Conservation (phyloP, 805 yeast genomes). For the Candida fluviatilis region DNA sequence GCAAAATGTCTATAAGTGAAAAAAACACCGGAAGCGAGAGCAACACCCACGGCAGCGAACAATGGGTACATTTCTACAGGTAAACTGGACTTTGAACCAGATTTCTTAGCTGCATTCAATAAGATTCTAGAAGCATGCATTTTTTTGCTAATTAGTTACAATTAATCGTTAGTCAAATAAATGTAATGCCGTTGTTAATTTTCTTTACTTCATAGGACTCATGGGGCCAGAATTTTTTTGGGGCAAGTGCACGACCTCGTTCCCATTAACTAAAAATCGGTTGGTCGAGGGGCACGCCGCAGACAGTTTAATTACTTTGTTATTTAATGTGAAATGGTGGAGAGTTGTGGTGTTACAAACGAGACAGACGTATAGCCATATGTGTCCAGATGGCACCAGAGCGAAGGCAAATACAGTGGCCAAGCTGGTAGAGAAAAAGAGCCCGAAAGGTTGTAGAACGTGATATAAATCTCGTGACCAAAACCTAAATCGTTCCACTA, state of each 20-base stretch:
- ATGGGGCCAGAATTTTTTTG: background rate
- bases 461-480: too few relatives aligned
- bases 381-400: too few relatives aligned
- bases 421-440: too few relatives aligned
- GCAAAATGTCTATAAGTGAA: slow-evolving; percentile 48
- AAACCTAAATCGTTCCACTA: too few relatives aligned
- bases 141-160: background rate
- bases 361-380: too few relatives aligned
- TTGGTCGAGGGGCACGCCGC: background rate
- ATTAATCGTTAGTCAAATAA: background rate
- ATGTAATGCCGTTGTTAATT: too few relatives aligned
- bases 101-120: slow-evolving; percentile 37
- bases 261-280: background rate
- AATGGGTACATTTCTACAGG: slow-evolving; percentile 47
- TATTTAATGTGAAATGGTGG: too few relatives aligned
- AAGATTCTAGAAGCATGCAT: slow-evolving; percentile 41
- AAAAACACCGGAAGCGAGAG: slow-evolving; percentile 32
- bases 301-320: too few relatives aligned
- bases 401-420: too few relatives aligned
- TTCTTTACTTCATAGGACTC: background rate
- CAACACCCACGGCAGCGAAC: slow-evolving; percentile 42
- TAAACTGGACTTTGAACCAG: slow-evolving; percentile 11
- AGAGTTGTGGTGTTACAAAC: too few relatives aligned
- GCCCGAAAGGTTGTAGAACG: too few relatives aligned
- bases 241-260: background rate